phyloP scores from a whole-genome alignment of 129 eudicot genomes.

The Tagetes erecta region DNA sequence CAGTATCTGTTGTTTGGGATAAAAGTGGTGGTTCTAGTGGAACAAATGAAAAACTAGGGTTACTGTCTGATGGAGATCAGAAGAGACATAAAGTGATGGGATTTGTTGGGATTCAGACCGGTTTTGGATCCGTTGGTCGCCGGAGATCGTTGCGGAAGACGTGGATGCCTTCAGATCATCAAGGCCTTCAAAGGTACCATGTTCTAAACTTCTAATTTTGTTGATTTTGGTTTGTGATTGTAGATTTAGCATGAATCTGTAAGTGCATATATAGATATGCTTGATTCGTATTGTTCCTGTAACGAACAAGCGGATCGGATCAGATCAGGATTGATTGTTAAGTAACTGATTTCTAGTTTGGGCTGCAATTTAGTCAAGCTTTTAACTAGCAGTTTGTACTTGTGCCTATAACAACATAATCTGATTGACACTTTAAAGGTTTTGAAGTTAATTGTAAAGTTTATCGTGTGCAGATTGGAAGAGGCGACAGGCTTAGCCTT shows the following conservation, averaged over 20 bases:
- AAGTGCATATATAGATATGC: neutral
- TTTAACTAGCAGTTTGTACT: neutral
- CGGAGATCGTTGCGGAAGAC: constrained; percentile 74
- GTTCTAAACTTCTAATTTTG: no score
- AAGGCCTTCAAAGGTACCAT: constrained; percentile 67
- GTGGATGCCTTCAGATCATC: constrained; percentile 89
- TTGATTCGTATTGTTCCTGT: constrained; percentile 1
- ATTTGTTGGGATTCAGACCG: constrained; percentile 93
- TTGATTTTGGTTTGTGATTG: neutral
- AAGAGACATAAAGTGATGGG: constrained; percentile 85
- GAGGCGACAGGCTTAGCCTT: constrained; percentile 70
- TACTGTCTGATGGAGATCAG: constrained; percentile 35
- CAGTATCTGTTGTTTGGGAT: constrained; percentile 83
- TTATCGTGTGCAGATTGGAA: constrained; percentile 49
- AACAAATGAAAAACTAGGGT: constrained; percentile 13
- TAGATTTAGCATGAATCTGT: constrained; percentile 1
- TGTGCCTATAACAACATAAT: neutral
- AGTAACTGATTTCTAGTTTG: neutral
- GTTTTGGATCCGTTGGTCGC: constrained; percentile 70
- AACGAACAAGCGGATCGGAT: constrained; percentile 12
- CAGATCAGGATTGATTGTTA: constrained; percentile 22
- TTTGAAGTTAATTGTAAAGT: neutral
- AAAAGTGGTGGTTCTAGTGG: constrained; percentile 24
- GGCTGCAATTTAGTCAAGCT: neutral
- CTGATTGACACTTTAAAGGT: constrained; percentile 10